Base-by-base conservation (phyloP, 129 eudicot species). In the Escallonia herrerae region DNA sequence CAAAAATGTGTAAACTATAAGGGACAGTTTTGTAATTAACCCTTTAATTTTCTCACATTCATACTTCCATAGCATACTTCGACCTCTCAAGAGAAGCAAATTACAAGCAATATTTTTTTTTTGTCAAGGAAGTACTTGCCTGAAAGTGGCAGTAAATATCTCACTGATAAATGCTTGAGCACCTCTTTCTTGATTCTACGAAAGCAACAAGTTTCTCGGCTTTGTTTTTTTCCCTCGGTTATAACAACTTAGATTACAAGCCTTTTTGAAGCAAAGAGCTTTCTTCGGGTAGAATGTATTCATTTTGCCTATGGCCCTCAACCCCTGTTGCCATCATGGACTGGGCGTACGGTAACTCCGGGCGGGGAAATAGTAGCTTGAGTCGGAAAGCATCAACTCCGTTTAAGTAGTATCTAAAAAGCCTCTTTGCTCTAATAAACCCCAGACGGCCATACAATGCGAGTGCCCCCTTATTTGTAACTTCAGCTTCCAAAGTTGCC, bases 361-460 rank as follows among this genome's bases (percentile, higher is more conserved):
- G 82, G 40, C 83, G 89, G 49, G 98, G 98, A 69, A 88, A 86
- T 68, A 88, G 66, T 55, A 88, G 71, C 78, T 91, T 91, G 64
- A 91, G 76, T 67, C 98, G 81, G 67, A 87, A 91, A 45, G 98
- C 98, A 71, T 91, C 98, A 39, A 91, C 98, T n/a, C 96, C 96
- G 10, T 91, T 91, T 80, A 91, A 77, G 72, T 91, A 91, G 66
- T 91, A 91, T 56, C 95, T 66, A 64, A 87, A 91, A 47, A 91
- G 87, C 76, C 98, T 81, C 72, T 91, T 91, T 59, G 98, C 95
- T 76, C 96, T 83, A 51, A 91, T 83, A 76, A 91, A 91, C 33
- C 98, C 96, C 14, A 91, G 82, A 7, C 96, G 84, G 6, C 96
- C 95, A 8, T 91, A 91, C 51, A 91, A 75, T 46, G 96, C 98